Evolutionary conservation across 305 asterid species (phyloP).

Genomic region (Fraxinus velutina): DNA sequence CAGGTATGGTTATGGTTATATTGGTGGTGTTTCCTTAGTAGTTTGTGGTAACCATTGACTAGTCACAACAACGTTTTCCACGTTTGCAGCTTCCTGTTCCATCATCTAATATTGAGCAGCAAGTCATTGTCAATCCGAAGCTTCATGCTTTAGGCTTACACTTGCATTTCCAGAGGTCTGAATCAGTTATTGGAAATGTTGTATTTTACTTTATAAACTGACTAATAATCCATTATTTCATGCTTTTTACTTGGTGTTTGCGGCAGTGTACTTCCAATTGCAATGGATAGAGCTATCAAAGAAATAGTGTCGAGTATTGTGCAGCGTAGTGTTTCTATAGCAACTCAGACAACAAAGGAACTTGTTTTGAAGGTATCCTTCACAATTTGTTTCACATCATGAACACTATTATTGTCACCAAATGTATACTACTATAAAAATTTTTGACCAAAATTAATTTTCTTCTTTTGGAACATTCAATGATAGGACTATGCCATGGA

Average conservation of each 20-base stretch:
- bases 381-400: neutral
- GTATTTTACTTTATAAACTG: conserved; percentile 5
- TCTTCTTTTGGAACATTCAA: neutral
- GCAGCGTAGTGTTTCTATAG: conserved; percentile 96
- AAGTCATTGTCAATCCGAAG: conserved; percentile 80
- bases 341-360: conserved; percentile 95
- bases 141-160: conserved; percentile 71
- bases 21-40: conserved; percentile 4
- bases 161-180: conserved; percentile 86
- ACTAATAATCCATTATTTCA: neutral
- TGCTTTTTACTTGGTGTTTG: conserved; percentile 19
- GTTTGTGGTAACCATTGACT: conserved; percentile 12
- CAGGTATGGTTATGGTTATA: conserved; percentile 47
- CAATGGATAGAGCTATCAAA: conserved; percentile 94
- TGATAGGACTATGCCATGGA: conserved; percentile 93
- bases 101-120: conserved; percentile 82
- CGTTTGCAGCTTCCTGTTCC: conserved; percentile 68
- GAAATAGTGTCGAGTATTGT: conserved; percentile 89
- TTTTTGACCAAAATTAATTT: neutral
- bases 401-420: neutral
- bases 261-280: conserved; percentile 77
- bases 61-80: conserved; percentile 2
- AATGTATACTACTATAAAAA: neutral
- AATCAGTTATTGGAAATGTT: conserved; percentile 24
- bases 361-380: conserved; percentile 77